phyloP scores from a whole-genome alignment of 495 filamentous ascomycete species.

The Aspergillus sclerotioniger region DNA sequence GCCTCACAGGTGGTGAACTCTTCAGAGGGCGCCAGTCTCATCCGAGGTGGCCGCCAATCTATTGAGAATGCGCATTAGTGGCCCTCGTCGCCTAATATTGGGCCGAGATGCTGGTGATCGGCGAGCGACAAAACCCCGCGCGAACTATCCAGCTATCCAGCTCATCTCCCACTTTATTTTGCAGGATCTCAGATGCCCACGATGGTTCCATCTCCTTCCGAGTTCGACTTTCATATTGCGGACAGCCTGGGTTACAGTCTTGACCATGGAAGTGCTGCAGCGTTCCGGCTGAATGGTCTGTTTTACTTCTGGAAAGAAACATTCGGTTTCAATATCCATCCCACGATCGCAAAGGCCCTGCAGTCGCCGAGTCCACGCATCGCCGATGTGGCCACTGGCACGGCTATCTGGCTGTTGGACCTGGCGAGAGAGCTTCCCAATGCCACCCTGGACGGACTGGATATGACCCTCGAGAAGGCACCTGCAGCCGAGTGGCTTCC shows the following conservation, averaged over 20 bases:
- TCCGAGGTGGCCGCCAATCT: too few species aligned
- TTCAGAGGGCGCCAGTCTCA: too few species aligned
- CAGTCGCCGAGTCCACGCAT: background rate
- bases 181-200: background rate
- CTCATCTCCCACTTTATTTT: too few species aligned
- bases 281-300: constrained; percentile 7
- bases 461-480: constrained; percentile 25
- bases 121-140: too few species aligned
- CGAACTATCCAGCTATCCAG: too few species aligned
- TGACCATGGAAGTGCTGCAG: constrained; percentile 1
- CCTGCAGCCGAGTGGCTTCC: constrained; percentile 27
- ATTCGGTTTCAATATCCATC: constrained; percentile 9
- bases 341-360: background rate
- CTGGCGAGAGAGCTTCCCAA: constrained; percentile 1
- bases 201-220: background rate
- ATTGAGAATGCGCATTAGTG: too few species aligned
- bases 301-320: constrained; percentile 14
- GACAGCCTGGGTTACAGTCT: constrained; percentile 7
- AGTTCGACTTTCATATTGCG: background rate
- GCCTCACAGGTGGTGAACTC: too few species aligned
- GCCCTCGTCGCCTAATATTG: too few species aligned
- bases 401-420: constrained; percentile 9
- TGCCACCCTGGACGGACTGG: constrained; percentile 16
- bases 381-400: constrained; percentile 7
- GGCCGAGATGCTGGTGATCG: too few species aligned